Evolutionary conservation across 2,329 filamentous ascomycete genomes (phyloP).

Genomic region (Cercospora sojina): DNA sequence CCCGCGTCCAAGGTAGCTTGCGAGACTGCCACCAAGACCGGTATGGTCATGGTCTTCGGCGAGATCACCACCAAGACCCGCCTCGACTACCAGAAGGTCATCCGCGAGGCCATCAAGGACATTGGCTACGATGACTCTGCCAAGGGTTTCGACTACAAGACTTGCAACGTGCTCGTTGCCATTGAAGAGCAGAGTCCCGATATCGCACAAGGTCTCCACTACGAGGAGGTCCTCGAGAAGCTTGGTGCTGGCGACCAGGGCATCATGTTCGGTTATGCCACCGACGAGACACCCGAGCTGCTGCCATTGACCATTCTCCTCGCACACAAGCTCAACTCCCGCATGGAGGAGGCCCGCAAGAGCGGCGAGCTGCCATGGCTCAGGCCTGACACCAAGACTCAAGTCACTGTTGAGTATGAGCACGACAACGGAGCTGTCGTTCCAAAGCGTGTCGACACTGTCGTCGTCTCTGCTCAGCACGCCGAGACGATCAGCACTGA

Average conservation of each 20-base stretch:
- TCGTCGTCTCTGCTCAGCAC: conserved; percentile 97
- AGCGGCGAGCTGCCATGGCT: conserved; percentile 90
- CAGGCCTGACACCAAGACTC: conserved; percentile 98
- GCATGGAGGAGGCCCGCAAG: conserved; percentile 86
- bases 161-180: conserved; percentile 95
- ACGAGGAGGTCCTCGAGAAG: conserved; percentile 95
- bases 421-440: conserved; percentile 93
- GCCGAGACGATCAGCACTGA: conserved; percentile 83
- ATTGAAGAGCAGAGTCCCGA: conserved; percentile 99
- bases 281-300: conserved; percentile 96
- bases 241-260: conserved; percentile 99
- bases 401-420: conserved; percentile 98
- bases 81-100: conserved; percentile 97
- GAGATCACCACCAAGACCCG: conserved; percentile 97
- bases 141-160: conserved; percentile 99
- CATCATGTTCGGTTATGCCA: conserved; percentile 99
- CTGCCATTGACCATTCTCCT: conserved; percentile 92
- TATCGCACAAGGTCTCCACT: conserved; percentile 98
- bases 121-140: conserved; percentile 96
- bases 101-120: conserved; percentile 92
- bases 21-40: conserved; percentile 99
- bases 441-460: conserved; percentile 88
- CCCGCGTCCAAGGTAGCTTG: conserved; percentile 98
- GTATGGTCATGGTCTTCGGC: conserved; percentile 98
- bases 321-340: conserved; percentile 94